Conservation (phyloP, 2,329 filamentous ascomycete genomes). For the Fusarium sp. region DNA sequence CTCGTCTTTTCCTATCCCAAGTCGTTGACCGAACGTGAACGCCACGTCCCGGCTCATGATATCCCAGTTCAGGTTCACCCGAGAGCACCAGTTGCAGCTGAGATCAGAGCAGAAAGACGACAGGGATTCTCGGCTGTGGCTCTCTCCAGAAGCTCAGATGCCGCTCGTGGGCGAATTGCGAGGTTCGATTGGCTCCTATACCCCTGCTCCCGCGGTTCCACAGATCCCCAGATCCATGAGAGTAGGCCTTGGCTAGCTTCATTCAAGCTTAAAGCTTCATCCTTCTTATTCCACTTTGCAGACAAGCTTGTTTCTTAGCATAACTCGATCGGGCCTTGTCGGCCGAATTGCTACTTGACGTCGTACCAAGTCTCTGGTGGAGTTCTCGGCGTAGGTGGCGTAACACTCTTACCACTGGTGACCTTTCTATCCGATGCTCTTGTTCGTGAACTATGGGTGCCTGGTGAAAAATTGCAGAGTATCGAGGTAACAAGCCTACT, state of each 20-base stretch:
- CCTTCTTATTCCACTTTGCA: conserved; percentile 1
- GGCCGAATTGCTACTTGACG: conserved; percentile 22
- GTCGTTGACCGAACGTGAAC: conserved; percentile 37
- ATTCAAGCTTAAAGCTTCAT: conserved; percentile 29
- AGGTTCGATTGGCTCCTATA: conserved; percentile 28
- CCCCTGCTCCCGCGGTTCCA: conserved; percentile 32
- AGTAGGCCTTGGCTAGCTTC: conserved; percentile 12
- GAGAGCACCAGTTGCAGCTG: conserved; percentile 22
- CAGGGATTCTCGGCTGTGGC: conserved; percentile 20
- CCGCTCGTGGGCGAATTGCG: conserved; percentile 37
- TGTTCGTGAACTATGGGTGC: background rate
- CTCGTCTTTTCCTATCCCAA: conserved; percentile 32
- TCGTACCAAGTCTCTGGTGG: background rate
- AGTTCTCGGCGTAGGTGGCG: conserved; percentile 12
- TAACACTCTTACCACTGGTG: background rate
- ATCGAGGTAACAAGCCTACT: background rate
- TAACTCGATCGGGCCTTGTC: conserved; percentile 29
- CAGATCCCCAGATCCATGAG: conserved; percentile 25
- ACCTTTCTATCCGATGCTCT: background rate
- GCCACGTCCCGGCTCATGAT: conserved; percentile 19
- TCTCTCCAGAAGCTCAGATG: conserved; percentile 15
- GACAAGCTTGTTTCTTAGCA: conserved; percentile 40
- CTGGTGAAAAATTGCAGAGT: background rate
- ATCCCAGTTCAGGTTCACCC: conserved; percentile 5
- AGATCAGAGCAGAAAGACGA: conserved; percentile 16